Evolutionary conservation across 2,329 filamentous ascomycete species (phyloP).

Genomic region (Neurospora sp.): DNA sequence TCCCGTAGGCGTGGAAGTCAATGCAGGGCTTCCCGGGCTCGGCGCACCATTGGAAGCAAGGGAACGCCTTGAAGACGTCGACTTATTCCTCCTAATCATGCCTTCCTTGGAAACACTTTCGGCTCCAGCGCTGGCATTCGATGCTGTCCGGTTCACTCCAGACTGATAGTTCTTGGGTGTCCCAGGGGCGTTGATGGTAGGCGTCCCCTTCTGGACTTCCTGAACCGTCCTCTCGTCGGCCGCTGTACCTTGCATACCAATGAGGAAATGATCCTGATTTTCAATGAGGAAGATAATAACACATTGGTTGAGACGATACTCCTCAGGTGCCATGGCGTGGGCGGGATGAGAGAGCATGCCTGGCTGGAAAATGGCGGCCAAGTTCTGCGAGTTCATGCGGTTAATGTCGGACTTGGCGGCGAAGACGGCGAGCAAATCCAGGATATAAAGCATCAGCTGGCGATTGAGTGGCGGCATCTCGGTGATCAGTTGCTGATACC

Average conservation of each 20-base stretch:
- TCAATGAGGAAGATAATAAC: constrained; percentile 97
- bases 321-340: constrained; percentile 90
- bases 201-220: constrained; percentile 60
- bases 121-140: constrained; percentile 79
- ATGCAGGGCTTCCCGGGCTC: constrained; percentile 55
- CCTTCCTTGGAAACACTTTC: constrained; percentile 78
- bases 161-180: constrained; percentile 44
- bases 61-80: constrained; percentile 82
- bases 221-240: constrained; percentile 70
- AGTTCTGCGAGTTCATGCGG: constrained; percentile 89
- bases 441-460: constrained; percentile 87
- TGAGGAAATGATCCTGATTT: constrained; percentile 95
- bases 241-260: constrained; percentile 98
- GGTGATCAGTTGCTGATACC: constrained; percentile 85
- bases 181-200: constrained; percentile 36
- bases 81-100: constrained; percentile 75
- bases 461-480: constrained; percentile 87
- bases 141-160: constrained; percentile 63
- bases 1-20: constrained; percentile 44
- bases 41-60: constrained; percentile 61
- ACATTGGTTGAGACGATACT: constrained; percentile 92
- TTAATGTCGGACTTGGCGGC: constrained; percentile 95
- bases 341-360: constrained; percentile 88
- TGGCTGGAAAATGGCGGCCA: constrained; percentile 95
- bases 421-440: constrained; percentile 92